Conservation (phyloP, 208 protist genomes). For the Naegleria gruberi region DNA sequence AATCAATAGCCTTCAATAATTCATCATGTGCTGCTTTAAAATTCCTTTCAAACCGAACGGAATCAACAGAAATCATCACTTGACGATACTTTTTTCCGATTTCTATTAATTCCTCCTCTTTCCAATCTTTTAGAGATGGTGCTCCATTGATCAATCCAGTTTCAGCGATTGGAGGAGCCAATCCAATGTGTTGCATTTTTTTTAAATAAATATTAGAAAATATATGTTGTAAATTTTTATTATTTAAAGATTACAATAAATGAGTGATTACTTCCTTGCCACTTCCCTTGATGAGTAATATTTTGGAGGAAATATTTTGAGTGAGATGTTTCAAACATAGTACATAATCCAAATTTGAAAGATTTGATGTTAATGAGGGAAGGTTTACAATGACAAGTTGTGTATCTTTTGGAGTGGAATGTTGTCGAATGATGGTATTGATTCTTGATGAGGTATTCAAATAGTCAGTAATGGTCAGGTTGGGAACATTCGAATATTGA, state of each 20-base stretch:
- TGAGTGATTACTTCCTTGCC: not conserved
- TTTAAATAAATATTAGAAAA: no score
- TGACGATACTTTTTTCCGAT: not conserved
- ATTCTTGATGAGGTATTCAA: not conserved
- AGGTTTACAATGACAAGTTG: not conserved
- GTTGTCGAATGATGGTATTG: not conserved
- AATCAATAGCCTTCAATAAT: not conserved
- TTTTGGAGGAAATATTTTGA: not conserved
- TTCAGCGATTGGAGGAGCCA: no score
- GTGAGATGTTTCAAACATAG: not conserved
- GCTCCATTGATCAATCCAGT: no score
- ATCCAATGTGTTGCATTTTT: no score
- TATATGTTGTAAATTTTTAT: no score
- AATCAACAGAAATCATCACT: not conserved
- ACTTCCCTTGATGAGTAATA: not conserved
- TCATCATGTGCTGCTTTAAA: not conserved
- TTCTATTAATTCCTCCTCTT: no score
- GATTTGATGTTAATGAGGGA: not conserved
- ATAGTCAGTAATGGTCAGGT: not conserved
- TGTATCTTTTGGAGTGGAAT: not conserved
- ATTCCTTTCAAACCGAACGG: not conserved
- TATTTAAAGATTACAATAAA: not conserved
- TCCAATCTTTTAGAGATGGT: no score
- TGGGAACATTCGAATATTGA: not conserved
- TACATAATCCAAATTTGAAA: not conserved